Base-by-base conservation (phyloP, 495 filamentous ascomycete species). In the Hypoxylon fragiforme region DNA sequence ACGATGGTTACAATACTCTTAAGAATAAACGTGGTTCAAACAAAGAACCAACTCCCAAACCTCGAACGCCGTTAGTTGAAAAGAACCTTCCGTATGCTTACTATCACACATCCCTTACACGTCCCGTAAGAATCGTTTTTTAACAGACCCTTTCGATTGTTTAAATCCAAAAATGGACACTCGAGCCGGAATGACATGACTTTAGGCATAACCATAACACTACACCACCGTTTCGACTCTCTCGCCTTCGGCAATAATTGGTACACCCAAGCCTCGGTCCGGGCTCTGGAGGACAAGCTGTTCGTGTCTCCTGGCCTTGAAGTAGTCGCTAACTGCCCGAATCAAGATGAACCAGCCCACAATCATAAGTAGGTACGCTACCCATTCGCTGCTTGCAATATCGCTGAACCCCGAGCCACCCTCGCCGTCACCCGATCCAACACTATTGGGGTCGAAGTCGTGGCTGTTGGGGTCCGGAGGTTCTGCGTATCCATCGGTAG, bases 301-400 rank as follows among this genome's bases (percentile, higher is more conserved):
- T 74, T 97, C 92, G 68, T 96, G 95, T 63, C 87, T 82, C 64
- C 92, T 78, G 36, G 90, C 92, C 48, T 83, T 84, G 38, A 97
- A 70, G 68, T 91, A 97, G 64, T 97, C 91, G 64, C 85, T 89
- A 39, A 96, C 86, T 11, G 90, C 82, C 64, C 89, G 81, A 54
- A 98, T 97, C 44, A 98, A 72, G 43, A 98, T 90, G 59, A 97
- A 97, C 94, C 94, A 98, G 2, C 94, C 94, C 11, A 97, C 87
- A 70, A 98, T 88, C 94, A 98, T 98, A 50, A 98, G 71, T 7
- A 88, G 69, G 64, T 97, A 97, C n/a, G 92, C 89, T 28, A 92
- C 73, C 88, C 86, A 96, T 59, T 97, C 92, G 57, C 79, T 88
- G 53, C 83, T 84, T 8, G 77, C 76, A 44, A 92, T 80, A 7